Evolutionary conservation across 768 basidiomycete species (phyloP).

Genomic region (Kwoniella sp.): DNA sequence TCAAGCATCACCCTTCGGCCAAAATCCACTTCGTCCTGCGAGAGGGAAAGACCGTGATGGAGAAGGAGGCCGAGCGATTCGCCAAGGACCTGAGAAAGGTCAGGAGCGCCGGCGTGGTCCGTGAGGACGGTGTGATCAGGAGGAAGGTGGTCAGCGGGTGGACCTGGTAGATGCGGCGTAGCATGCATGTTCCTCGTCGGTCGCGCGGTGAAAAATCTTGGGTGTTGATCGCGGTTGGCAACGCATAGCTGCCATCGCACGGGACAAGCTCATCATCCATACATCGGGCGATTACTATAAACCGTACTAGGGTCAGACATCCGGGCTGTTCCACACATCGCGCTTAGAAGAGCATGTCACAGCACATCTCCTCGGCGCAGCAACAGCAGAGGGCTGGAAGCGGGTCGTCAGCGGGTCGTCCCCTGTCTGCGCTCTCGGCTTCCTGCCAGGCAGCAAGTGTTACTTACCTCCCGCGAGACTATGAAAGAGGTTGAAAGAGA

Average conservation of each 20-base stretch:
- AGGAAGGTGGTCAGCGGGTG: constrained; percentile 47
- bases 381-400: constrained; percentile 12
- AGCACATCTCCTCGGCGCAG: constrained; percentile 41
- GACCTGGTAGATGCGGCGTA: constrained; percentile 40
- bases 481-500: neutral
- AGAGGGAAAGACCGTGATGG: constrained; percentile 71
- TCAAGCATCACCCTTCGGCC: constrained; percentile 70
- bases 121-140: constrained; percentile 59
- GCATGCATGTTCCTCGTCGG: neutral
- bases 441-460: no score
- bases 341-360: constrained; percentile 34
- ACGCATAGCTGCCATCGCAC: no score
- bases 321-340: neutral
- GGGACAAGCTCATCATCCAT: no score
- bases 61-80: constrained; percentile 62
- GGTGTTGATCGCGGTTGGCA: no score
- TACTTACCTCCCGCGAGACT: constrained; percentile 19
- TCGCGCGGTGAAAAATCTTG: no score
- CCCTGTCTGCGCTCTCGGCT: no score
- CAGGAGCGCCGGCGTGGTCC: constrained; percentile 69
- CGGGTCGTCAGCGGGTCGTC: neutral
- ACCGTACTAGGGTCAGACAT: no score
- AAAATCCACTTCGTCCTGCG: constrained; percentile 70
- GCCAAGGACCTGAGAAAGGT: constrained; percentile 68
- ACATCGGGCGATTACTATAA: no score